Conservation (phyloP, 2,329 filamentous ascomycete genomes). For the Alternaria alternata region DNA sequence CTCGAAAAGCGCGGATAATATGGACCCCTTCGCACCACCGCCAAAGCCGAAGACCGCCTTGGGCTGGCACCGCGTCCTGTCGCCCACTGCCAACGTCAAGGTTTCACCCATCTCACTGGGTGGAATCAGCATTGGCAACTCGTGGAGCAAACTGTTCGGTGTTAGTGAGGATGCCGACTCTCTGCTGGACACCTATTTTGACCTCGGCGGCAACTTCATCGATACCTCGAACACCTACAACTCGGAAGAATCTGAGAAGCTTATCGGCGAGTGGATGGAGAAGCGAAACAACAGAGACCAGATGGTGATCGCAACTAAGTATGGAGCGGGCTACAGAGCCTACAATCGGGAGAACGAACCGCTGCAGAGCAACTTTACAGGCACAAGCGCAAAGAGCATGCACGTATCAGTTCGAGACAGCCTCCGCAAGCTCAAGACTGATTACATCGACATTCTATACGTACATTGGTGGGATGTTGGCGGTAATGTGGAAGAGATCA, state of each 20-base stretch:
- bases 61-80: background rate
- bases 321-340: background rate
- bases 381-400: background rate
- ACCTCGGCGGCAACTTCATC: slow-evolving; percentile 74
- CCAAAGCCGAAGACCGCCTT: background rate
- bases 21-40: background rate
- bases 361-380: slow-evolving; percentile 21
- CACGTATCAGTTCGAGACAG: background rate
- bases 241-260: background rate
- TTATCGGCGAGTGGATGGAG: background rate
- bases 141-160: slow-evolving; percentile 65
- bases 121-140: slow-evolving; percentile 69
- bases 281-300: background rate
- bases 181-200: slow-evolving; percentile 72
- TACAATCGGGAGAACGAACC: slow-evolving; percentile 44
- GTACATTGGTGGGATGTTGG: slow-evolving; percentile 50
- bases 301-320: background rate
- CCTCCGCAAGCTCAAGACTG: background rate
- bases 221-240: background rate
- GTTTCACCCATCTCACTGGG: slow-evolving; percentile 29
- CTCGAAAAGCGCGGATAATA: background rate
- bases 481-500: slow-evolving; percentile 45
- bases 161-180: slow-evolving; percentile 68
- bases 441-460: background rate
- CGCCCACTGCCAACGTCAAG: background rate